phyloP scores from a whole-genome alignment of 441 rosid genomes.

The Viola pubescens region DNA sequence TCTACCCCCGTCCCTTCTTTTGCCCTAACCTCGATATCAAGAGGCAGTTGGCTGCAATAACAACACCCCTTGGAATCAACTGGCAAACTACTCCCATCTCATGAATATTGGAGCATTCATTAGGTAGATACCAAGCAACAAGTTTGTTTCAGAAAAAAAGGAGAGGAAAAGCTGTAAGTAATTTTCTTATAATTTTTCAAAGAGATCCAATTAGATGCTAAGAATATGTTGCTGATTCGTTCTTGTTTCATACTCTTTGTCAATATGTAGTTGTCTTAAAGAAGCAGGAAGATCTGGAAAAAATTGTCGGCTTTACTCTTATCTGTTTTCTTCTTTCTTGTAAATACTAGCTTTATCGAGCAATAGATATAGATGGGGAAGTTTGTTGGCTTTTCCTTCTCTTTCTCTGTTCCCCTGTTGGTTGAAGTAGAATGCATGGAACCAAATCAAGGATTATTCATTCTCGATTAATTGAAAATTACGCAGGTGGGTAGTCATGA shows the following conservation, averaged over 20 bases:
- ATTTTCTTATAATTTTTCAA: conserved; percentile 31
- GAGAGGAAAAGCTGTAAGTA: conserved; percentile 43
- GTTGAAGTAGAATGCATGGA: neutral
- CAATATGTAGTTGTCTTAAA: neutral
- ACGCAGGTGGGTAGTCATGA: too few species aligned
- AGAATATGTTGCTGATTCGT: conserved; percentile 7
- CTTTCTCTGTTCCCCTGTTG: neutral
- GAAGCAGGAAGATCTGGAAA: neutral
- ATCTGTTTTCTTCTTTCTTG: too few species aligned
- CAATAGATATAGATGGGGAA: neutral
- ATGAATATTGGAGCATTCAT: conserved; percentile 22
- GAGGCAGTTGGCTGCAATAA: conserved; percentile 37
- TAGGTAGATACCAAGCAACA: conserved; percentile 23
- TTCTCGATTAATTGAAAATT: too few species aligned
- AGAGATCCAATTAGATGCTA: conserved; percentile 22
- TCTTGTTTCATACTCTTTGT: neutral
- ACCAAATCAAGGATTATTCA: neutral
- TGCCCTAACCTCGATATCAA: conserved; percentile 19
- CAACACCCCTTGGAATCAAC: conserved; percentile 21
- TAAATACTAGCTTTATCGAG: neutral
- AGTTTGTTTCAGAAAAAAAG: conserved; percentile 14
- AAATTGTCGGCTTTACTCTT: neutral
- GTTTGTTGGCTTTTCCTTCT: neutral
- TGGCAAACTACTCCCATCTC: conserved; percentile 18
- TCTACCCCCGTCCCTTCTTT: neutral